Evolutionary conservation across 306 rosid species (phyloP).

Genomic region (Pterocarpus macrocarpus): DNA sequence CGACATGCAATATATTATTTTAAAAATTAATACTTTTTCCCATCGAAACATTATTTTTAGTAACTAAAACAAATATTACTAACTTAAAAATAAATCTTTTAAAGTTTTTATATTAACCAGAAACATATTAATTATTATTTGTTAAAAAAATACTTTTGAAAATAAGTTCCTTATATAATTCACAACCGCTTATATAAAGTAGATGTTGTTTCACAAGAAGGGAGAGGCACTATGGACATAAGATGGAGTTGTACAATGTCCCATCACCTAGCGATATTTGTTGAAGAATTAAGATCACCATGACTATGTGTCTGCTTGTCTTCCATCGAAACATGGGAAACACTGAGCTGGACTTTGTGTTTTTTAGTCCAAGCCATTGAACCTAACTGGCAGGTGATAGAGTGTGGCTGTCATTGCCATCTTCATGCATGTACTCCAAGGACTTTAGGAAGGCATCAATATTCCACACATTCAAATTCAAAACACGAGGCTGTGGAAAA

Average conservation of each 20-base stretch:
- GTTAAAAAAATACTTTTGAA: not conserved
- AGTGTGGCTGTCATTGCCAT: constrained; percentile 35
- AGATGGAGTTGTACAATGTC: constrained; percentile 27
- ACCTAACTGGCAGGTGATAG: constrained; percentile 38
- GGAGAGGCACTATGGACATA: not conserved
- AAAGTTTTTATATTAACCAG: too few species aligned
- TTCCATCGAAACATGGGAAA: constrained; percentile 20
- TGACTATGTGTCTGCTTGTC: constrained; percentile 46
- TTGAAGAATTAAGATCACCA: constrained; percentile 33
- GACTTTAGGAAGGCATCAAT: constrained; percentile 41
- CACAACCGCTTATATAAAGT: not conserved
- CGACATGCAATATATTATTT: too few species aligned
- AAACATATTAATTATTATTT: too few species aligned
- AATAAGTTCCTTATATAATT: not conserved
- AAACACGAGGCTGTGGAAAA: not conserved
- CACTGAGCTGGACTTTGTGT: constrained; percentile 40
- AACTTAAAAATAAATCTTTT: too few species aligned
- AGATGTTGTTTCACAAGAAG: not conserved
- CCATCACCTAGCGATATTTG: constrained; percentile 2
- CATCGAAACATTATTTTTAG: too few species aligned
- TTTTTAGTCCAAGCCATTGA: constrained; percentile 40
- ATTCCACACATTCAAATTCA: not conserved
- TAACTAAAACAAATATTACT: too few species aligned
- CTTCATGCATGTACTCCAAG: constrained; percentile 21
- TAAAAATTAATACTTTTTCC: too few species aligned